Percentiles rank a stretch among this genome's conserved stretches.
These are phyloP conservation scores for Protomyces gravidus DNA, from an alignment of 1,139 yeast species.

Conservation along the genomic window DNA sequence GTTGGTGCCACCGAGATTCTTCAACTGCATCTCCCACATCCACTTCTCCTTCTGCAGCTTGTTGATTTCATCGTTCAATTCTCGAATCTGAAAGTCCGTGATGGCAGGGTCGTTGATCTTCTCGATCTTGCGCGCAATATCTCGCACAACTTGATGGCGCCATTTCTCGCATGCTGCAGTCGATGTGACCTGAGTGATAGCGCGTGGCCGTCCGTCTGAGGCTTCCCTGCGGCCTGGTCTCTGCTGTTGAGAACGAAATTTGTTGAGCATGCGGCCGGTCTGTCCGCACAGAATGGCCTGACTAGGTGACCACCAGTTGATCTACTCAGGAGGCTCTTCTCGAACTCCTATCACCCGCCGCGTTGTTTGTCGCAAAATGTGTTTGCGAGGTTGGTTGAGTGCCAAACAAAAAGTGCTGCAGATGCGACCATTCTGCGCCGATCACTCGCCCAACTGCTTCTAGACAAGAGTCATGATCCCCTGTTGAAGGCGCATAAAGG, in stretches of 20 bases:
- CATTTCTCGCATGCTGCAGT: slow-evolving; percentile 71
- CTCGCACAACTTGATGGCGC: slow-evolving; percentile 62
- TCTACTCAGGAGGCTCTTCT: too few relatives aligned
- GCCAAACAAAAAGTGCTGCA: too few relatives aligned
- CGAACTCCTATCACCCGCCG: too few relatives aligned
- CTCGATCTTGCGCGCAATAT: slow-evolving; percentile 58
- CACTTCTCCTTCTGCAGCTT: slow-evolving; percentile 60
- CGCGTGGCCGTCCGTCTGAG: slow-evolving; percentile 59
- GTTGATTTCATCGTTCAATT: slow-evolving; percentile 71
- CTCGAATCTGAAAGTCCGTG: slow-evolving; percentile 61
- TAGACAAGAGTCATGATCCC: too few relatives aligned
- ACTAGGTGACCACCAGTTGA: too few relatives aligned
- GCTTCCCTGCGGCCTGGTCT: slow-evolving; percentile 53
- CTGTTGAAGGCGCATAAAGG: too few relatives aligned
- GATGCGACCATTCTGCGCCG: too few relatives aligned
- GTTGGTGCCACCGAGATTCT: slow-evolving; percentile 66
- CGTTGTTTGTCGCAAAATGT: too few relatives aligned
- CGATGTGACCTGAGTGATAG: slow-evolving; percentile 52
- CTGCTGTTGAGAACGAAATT: slow-evolving; percentile 62
- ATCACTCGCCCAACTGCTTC: too few relatives aligned
- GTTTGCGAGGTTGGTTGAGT: too few relatives aligned
- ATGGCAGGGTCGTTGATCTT: slow-evolving; percentile 61
- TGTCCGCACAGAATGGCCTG: too few relatives aligned
- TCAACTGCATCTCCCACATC: slow-evolving; percentile 75
- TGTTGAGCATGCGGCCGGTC: slow-evolving; percentile 59